These are phyloP conservation scores for Gryganskiella cystojenkinii DNA, from an alignment of 192 early-diverging fungal genomes.

Conservation along the genomic window DNA sequence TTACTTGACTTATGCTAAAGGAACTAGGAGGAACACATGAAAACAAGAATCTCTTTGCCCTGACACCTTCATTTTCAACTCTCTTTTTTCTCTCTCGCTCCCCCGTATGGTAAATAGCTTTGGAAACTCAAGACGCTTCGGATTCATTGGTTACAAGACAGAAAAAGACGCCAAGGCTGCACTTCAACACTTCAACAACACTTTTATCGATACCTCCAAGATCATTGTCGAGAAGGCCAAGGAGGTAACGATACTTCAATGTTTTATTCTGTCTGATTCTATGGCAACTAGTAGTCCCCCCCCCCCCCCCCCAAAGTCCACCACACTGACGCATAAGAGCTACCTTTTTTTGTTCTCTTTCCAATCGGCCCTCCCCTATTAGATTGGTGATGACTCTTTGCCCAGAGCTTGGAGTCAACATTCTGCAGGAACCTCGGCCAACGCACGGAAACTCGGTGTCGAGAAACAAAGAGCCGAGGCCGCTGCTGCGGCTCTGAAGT, in stretches of 20 bases:
- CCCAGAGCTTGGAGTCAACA: slow-evolving; percentile 93
- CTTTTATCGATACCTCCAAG: slow-evolving; percentile 92
- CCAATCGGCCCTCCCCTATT: too few species aligned
- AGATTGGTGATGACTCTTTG: slow-evolving; percentile 84
- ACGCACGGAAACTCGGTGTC: slow-evolving; percentile 61
- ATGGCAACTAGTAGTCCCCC: too few species aligned
- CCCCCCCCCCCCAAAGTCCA: too few species aligned
- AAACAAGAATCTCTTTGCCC: neutral
- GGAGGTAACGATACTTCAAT: slow-evolving; percentile 58
- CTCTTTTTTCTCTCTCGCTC: neutral
- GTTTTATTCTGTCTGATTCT: neutral
- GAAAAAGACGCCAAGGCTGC: slow-evolving; percentile 89
- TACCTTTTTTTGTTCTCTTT: too few species aligned
- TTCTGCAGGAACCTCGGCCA: slow-evolving; percentile 85
- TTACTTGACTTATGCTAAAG: neutral
- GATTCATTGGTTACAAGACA: slow-evolving; percentile 91
- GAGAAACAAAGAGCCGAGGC: slow-evolving; percentile 56
- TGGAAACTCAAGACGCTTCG: slow-evolving; percentile 87
- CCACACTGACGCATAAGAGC: too few species aligned
- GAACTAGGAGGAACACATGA: neutral
- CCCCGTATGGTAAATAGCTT: slow-evolving; percentile 57
- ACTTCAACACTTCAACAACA: slow-evolving; percentile 86
- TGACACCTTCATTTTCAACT: neutral
- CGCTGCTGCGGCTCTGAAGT: slow-evolving; percentile 29
- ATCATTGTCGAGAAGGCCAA: slow-evolving; percentile 91